Evolutionary conservation across 306 rosid species (phyloP), one percentile per base, ranked within the genome.

Genomic region (Arachis stenosperma): DNA sequence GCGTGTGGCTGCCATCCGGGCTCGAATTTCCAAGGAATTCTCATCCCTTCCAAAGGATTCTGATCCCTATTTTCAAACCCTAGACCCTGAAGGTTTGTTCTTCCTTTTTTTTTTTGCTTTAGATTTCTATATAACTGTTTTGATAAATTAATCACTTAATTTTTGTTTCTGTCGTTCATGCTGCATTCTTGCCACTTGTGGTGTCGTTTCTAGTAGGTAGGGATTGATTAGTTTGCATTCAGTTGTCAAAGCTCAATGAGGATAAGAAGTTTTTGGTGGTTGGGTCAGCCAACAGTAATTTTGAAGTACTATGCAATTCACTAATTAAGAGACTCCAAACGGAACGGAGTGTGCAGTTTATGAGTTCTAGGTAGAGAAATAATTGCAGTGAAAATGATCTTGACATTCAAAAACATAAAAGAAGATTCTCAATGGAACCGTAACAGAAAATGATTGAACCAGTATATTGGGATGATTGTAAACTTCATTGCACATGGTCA

Each of bases 21-120:
- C 85, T 76, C 89, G 87, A 42, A 89, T 90, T 33, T 85, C 90
- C 11, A 93, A 85, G 85, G 97, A 93, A 55, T 89, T 89, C 44
- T 70, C 88, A 8, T 79, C 90, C 10, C 90, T 93, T 50, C 96
- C 98, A 6, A 93, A 90, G 70, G 94, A 90, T 75, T 76, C 78
- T 60, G 83, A 91, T 68, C 94, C 96, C 77, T 75, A 76, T 75
- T 88, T 90, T 33, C 97, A 79, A 78, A 88, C 86, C 81, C 87
- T 91, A 66, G 94, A 88, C 61, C 74, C 84, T 42, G 92, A 88
- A 76, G 94, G 98, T 93, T 77, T 10, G 77, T 42, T 46, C 44
- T n/a, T 41, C 22, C 2, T 33, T 46, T 37, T 13, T 6, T 5
- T 9, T 8, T n/a, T 2, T 33, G 4, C 1, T 10, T 61, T 73